phyloP scores from a whole-genome alignment of 169 alveolate genomes.

The Plasmodium gonderi region DNA sequence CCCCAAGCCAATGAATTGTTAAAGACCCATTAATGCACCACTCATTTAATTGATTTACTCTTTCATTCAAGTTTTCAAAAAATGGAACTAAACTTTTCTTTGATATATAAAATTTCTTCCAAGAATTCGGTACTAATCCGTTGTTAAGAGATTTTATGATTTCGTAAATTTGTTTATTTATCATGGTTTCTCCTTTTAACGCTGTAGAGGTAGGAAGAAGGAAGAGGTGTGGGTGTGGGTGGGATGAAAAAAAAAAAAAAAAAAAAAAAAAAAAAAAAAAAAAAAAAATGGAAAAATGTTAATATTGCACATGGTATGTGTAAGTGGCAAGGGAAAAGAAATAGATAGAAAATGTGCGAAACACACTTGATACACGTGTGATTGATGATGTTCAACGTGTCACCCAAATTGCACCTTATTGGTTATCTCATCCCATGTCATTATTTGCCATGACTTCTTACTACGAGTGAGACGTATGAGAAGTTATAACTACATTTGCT shows the following conservation, averaged over 20 bases:
- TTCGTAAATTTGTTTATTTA: slow-evolving; percentile 59
- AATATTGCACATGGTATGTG: no score
- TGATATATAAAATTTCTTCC: slow-evolving; percentile 55
- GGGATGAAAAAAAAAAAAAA: no score
- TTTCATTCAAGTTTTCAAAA: slow-evolving; percentile 62
- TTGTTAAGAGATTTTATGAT: slow-evolving; percentile 31
- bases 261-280: no score
- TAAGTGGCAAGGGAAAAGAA: no score
- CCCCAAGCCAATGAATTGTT: slow-evolving; percentile 71
- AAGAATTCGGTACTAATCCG: slow-evolving; percentile 62
- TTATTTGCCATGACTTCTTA: no score
- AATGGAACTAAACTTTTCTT: slow-evolving; percentile 46
- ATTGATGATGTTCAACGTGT: background rate
- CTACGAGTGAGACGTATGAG: no score
- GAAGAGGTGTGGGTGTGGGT: background rate
- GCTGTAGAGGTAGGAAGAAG: slow-evolving; percentile 21
- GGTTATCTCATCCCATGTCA: no score
- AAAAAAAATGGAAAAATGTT: no score
- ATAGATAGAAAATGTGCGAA: no score
- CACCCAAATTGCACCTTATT: background rate
- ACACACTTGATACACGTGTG: no score
- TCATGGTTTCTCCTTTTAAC: slow-evolving; percentile 63
- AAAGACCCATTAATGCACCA: slow-evolving; percentile 63
- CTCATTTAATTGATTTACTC: slow-evolving; percentile 73
- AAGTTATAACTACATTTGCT: no score